Evolutionary conservation across 2,329 filamentous ascomycete genomes (phyloP), one percentile per base, ranked within the genome.

Genomic region (Claviceps quebecensis): DNA sequence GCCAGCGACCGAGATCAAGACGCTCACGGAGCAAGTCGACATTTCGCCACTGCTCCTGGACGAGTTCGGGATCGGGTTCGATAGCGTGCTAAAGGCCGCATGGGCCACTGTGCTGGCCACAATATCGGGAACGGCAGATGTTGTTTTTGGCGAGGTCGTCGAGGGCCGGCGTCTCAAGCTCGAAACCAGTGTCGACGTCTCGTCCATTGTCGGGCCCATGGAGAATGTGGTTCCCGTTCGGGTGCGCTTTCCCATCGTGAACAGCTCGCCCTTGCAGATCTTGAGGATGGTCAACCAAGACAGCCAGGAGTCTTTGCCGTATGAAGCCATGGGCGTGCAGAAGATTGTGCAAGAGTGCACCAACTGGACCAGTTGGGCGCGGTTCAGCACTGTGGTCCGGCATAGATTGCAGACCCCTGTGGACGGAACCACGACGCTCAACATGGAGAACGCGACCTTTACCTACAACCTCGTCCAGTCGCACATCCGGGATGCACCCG

Each of bases 91-190:
- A 37, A 79, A 78, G 59, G 72, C 75, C 0, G 77, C 77, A 0
- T 82, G 78, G 77, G 72, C 76, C 1, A 70, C 76, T 53, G 70
- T 75, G 0, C 68, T 82, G 6, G 72, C 75, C 0, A 73, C 69
- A 23, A 61, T 79, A 9, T 72, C 74, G 0, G 71, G 67, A 0
- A 65, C 61, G 0, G 63, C 69, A 5, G 78, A 81, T 43, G 69
- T 81, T 6, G 68, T 80, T 3, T 81, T 81, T 52, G 78, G 77
- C 7, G 73, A 79, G 57, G 62, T 74, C 3, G 65, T 78, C 14
- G 71, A 73, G 11, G 72, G 72, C 1, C 72, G 73, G 19, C 70
- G 73, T 53, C 58, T 71, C 1, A 60, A 63, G 2, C 65, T 74
- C 1, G 62, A 67, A 0, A 65, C 67, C 11, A 64, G 66, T 9